Conservation (phyloP, 2,329 filamentous ascomycete genomes). For the Sordariomycetes sp. region DNA sequence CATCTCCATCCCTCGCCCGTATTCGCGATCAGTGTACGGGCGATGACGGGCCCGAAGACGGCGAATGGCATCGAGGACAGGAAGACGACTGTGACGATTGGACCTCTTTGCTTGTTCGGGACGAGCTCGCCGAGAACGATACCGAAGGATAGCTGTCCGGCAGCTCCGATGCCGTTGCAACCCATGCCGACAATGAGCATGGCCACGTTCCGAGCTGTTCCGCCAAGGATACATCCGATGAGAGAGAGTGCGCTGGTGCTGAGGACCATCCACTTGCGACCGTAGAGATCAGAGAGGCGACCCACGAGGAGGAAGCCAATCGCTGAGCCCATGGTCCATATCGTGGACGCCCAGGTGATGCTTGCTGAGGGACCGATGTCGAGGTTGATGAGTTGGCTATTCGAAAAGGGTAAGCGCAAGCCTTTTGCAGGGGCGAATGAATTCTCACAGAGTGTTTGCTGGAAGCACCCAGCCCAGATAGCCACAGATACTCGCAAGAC, state of each 20-base stretch:
- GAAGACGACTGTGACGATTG: slow-evolving; percentile 25
- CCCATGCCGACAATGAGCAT: slow-evolving; percentile 26
- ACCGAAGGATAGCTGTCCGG: slow-evolving; percentile 30
- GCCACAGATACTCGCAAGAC: slow-evolving; percentile 20
- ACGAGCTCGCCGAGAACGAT: slow-evolving; percentile 33
- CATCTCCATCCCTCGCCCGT: slow-evolving; percentile 36
- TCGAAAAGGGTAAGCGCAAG: not conserved
- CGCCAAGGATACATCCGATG: slow-evolving; percentile 27
- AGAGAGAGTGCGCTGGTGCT: slow-evolving; percentile 19
- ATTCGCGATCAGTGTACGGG: slow-evolving; percentile 30
- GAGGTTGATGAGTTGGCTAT: slow-evolving; percentile 18
- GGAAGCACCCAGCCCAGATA: slow-evolving; percentile 25
- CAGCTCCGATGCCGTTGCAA: slow-evolving; percentile 26
- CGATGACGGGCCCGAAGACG: slow-evolving; percentile 36
- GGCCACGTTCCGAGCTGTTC: slow-evolving; percentile 20
- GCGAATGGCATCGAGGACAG: slow-evolving; percentile 28
- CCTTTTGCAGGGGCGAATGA: not conserved
- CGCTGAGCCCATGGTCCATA: slow-evolving; percentile 27
- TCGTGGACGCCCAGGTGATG: slow-evolving; percentile 22
- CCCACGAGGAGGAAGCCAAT: slow-evolving; percentile 30
- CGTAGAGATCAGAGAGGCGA: slow-evolving; percentile 31
- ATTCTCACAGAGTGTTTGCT: slow-evolving; percentile 22
- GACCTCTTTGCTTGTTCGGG: slow-evolving; percentile 29
- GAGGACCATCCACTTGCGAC: slow-evolving; percentile 30
- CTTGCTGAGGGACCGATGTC: slow-evolving; percentile 19